A percentile compares a stretch with the other conserved stretches of the same genome.
Evolutionary conservation across 805 yeast species (phyloP).

Genomic region (Wickerhamiella sergipiensis): DNA sequence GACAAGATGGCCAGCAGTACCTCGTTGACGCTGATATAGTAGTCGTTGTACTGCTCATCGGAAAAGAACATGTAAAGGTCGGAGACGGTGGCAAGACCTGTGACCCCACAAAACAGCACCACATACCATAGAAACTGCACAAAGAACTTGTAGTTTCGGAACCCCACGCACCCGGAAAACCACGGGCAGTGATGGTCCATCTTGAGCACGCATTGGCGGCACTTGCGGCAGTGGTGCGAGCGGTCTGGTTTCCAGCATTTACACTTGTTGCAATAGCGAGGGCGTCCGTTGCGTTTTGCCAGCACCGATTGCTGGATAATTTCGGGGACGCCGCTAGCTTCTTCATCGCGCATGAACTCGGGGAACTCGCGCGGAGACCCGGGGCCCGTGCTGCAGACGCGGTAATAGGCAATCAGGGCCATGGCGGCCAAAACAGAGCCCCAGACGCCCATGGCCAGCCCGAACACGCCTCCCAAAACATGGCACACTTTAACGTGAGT

Average conservation of each 20-base stretch:
- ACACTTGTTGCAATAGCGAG: slow-evolving; percentile 29
- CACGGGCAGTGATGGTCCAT: slow-evolving; percentile 75
- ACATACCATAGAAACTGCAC: slow-evolving; percentile 55
- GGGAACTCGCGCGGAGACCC: slow-evolving; percentile 23
- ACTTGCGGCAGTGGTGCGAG: slow-evolving; percentile 30
- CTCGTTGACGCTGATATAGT: slow-evolving; percentile 41
- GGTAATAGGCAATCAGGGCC: slow-evolving; percentile 18
- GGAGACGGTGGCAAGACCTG: slow-evolving; percentile 6
- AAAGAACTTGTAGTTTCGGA: slow-evolving; percentile 64
- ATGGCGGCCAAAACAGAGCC: slow-evolving; percentile 16
- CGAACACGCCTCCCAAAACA: slow-evolving; percentile 5
- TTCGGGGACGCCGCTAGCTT: slow-evolving; percentile 19
- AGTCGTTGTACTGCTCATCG: slow-evolving; percentile 18
- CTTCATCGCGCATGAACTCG: slow-evolving; percentile 17
- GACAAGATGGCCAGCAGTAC: slow-evolving; percentile 47
- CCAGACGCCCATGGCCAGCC: slow-evolving; percentile 6
- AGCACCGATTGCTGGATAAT: slow-evolving; percentile 20
- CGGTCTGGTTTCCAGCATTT: slow-evolving; percentile 32
- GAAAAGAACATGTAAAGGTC: slow-evolving; percentile 12
- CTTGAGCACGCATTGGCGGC: slow-evolving; percentile 29
- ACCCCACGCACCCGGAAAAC: slow-evolving; percentile 84
- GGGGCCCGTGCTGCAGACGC: slow-evolving; percentile 20
- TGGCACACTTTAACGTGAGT: slow-evolving; percentile 15
- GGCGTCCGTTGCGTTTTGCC: slow-evolving; percentile 30
- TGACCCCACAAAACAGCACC: slow-evolving; percentile 20